Evolutionary conservation across 768 basidiomycete genomes (phyloP).

Genomic region (Fibroporia radiculosa): DNA sequence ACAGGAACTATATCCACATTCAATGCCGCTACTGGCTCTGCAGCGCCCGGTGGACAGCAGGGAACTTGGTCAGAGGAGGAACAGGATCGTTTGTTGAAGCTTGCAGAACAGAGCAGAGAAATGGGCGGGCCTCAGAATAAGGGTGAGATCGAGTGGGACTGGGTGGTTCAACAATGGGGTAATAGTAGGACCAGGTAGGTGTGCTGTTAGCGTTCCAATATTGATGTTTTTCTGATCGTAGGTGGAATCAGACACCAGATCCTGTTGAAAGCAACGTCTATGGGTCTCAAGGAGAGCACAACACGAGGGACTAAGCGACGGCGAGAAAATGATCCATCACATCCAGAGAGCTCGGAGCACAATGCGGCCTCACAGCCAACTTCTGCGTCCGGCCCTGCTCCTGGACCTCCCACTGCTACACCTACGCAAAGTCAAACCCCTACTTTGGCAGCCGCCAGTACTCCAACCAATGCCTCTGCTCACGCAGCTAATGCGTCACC

Average conservation of each 20-base stretch:
- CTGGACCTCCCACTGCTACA: slow-evolving; percentile 13
- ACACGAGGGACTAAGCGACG: slow-evolving; percentile 55
- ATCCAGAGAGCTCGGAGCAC: slow-evolving; percentile 11
- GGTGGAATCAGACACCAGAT: slow-evolving; percentile 60
- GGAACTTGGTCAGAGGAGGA: slow-evolving; percentile 80
- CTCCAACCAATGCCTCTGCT: slow-evolving; percentile 9
- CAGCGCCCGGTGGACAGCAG: slow-evolving; percentile 39
- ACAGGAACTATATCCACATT: slow-evolving; percentile 17
- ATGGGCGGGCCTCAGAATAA: slow-evolving; percentile 29
- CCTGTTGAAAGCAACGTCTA: slow-evolving; percentile 69
- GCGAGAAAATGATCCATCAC: slow-evolving; percentile 32
- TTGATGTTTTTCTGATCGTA: background rate
- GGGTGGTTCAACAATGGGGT: slow-evolving; percentile 69
- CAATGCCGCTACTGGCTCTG: slow-evolving; percentile 19
- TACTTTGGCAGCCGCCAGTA: slow-evolving; percentile 15
- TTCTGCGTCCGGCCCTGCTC: slow-evolving; percentile 6
- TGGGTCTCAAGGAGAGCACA: slow-evolving; percentile 73
- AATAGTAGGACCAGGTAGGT: slow-evolving; percentile 62
- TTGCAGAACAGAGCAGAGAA: slow-evolving; percentile 60
- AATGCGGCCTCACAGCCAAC: slow-evolving; percentile 5
- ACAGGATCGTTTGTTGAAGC: slow-evolving; percentile 53
- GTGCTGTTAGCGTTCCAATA: background rate
- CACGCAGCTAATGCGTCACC: slow-evolving; percentile 35
- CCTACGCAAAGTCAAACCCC: slow-evolving; percentile 7
- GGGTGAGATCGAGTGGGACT: slow-evolving; percentile 75